Base-by-base conservation (phyloP, 768 basidiomycete genomes). In the Suillus subaureus region DNA sequence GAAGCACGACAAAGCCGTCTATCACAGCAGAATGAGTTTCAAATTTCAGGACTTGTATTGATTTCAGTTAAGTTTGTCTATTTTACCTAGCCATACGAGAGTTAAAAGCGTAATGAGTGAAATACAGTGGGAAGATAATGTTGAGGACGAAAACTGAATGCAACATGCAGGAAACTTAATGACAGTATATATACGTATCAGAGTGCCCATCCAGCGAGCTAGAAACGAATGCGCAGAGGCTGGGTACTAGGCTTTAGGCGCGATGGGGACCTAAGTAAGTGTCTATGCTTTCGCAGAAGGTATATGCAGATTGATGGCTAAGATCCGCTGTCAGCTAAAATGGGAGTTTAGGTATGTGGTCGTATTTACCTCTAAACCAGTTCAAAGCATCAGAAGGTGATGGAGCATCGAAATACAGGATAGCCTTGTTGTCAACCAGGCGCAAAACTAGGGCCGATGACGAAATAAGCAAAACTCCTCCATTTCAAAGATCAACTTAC, bases 381-480 rank as follows among this genome's bases (percentile, higher is more conserved):
- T 89, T 94, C 73, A 95, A 75, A 45, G 93, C 93, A 69, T 93
- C 92, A 63, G 92, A 93, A 26, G 92, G 87, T 9, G 91, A 87
- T 26, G 91, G 90, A 45, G 90, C 90, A 72, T 94, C 91, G 73
- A 96, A 94, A 75, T 96, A 96, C 52, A 96, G 79, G 64, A 96
- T 92, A 18, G 93, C 93, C 75, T 94, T 95, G 81, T 94, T 94
- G 74, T 96, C 94, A 49, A 96, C 94, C 65, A 96, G 83, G 40
- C 94, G 92, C 47, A 96, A 84, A 61, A 89, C 93, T 94, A 66
- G 2, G 63, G 62, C 70, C 49, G 71, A 66, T 49, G 26, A 13
- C 42, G 21, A 60, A 66, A 39, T 35, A 18, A 6, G 4, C 23
- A 15, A 35, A 35, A 39, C 5, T 58, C 21, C 26, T 6, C 6